These are phyloP conservation scores for Schwanniomyces sp. DNA, from an alignment of 805 yeast species.

Conservation along the genomic window DNA sequence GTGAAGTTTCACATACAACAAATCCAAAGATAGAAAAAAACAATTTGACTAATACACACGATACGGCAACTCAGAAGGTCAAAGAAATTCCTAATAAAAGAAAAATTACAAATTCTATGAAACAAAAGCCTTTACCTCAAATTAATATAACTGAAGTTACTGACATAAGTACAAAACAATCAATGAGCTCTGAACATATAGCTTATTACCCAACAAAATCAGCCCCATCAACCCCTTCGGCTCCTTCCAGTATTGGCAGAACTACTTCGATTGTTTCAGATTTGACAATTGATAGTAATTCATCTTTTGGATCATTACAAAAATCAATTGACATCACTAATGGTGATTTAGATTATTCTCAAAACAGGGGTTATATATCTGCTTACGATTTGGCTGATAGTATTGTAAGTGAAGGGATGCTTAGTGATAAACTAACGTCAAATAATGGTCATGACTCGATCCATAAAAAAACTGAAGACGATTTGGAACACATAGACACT, in stretches of 20 bases:
- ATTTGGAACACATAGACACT: not conserved
- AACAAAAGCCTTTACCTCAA: not conserved
- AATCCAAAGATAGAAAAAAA: not conserved
- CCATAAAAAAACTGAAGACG: not conserved
- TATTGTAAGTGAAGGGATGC: not conserved
- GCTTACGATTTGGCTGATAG: not conserved
- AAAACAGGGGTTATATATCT: not conserved
- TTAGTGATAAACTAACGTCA: not conserved
- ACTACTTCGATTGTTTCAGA: not conserved
- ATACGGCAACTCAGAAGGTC: not conserved
- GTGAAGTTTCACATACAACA: not conserved
- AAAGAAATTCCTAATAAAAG: not conserved
- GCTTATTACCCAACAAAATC: too few species aligned
- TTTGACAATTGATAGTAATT: conserved; percentile 3
- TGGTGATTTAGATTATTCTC: not conserved
- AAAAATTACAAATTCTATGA: not conserved
- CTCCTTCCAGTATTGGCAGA: not conserved
- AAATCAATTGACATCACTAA: conserved; percentile 19
- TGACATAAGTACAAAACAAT: not conserved
- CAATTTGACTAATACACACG: not conserved
- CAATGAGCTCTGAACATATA: not conserved
- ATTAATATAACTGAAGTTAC: not conserved
- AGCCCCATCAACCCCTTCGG: not conserved
- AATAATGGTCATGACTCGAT: not conserved
- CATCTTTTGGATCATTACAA: conserved; percentile 31